Evolutionary conservation across 306 rosid genomes (phyloP).

Genomic region (Citrullus mucosospermus): DNA sequence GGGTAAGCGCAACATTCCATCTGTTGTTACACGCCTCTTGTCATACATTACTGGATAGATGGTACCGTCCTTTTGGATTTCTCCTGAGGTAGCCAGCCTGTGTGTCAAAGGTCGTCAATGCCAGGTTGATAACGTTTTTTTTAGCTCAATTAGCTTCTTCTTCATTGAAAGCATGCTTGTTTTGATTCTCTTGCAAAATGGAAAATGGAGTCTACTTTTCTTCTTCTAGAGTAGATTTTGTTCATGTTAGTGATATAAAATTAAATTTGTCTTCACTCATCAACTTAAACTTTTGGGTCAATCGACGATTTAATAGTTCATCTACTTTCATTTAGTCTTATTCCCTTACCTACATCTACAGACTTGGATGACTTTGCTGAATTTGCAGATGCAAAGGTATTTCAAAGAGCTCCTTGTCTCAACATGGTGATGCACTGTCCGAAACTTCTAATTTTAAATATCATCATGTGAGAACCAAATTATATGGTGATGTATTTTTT

Average conservation of each 20-base stretch:
- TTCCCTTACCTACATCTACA: background rate
- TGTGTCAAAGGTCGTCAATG: background rate
- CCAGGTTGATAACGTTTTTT: background rate
- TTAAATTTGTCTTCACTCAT: too few species aligned
- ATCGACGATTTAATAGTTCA: too few species aligned
- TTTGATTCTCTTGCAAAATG: too few species aligned
- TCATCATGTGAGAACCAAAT: background rate
- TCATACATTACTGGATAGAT: background rate
- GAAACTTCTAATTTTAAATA: background rate
- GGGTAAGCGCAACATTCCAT: background rate
- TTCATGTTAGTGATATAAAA: too few species aligned
- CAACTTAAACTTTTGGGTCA: too few species aligned
- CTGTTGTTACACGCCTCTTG: background rate
- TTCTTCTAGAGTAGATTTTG: too few species aligned
- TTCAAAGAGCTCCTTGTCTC: background rate
- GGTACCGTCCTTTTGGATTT: background rate
- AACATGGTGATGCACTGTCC: background rate
- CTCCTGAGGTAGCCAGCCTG: background rate
- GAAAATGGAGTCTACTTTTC: background rate
- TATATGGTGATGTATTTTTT: background rate
- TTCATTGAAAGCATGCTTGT: background rate
- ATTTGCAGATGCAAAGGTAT: background rate
- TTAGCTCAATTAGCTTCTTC: background rate
- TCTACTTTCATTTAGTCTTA: too few species aligned
- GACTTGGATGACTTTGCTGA: background rate